phyloP scores from a whole-genome alignment of 495 filamentous ascomycete genomes.

The Tuber calosporum region DNA sequence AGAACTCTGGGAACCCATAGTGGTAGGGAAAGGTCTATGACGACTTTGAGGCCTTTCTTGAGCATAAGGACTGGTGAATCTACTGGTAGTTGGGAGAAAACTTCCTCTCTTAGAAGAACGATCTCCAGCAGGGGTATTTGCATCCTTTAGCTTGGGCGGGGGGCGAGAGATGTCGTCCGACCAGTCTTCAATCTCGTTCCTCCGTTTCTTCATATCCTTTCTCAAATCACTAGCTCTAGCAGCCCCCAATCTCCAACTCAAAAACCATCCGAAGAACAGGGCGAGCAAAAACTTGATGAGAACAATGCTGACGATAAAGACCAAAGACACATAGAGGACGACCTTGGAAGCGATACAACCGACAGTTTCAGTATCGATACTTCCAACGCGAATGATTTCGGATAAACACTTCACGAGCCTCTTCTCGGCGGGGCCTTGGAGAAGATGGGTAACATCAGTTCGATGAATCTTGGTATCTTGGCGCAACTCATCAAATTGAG shows the following conservation, averaged over 20 bases:
- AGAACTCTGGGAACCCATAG: slow-evolving; percentile 91
- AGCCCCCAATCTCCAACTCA: slow-evolving; percentile 73
- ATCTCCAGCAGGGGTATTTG: slow-evolving; percentile 56
- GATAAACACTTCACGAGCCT: slow-evolving; percentile 73
- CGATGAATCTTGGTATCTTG: slow-evolving; percentile 70
- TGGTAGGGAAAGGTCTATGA: slow-evolving; percentile 61
- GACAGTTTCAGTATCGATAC: slow-evolving; percentile 90
- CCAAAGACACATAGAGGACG: slow-evolving; percentile 87
- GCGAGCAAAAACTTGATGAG: slow-evolving; percentile 82
- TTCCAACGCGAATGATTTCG: slow-evolving; percentile 90
- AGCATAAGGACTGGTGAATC: slow-evolving; percentile 91
- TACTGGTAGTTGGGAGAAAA: slow-evolving; percentile 77
- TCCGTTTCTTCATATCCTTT: slow-evolving; percentile 67
- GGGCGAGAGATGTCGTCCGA: slow-evolving; percentile 93
- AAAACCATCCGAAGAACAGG: slow-evolving; percentile 88
- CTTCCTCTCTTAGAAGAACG: slow-evolving; percentile 73
- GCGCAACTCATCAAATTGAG: slow-evolving; percentile 70
- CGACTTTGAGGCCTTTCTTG: slow-evolving; percentile 52
- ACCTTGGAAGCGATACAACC: slow-evolving; percentile 97
- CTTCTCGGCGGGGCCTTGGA: slow-evolving; percentile 70
- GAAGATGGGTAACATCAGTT: slow-evolving; percentile 82
- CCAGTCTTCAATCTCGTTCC: slow-evolving; percentile 97
- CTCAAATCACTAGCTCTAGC: slow-evolving; percentile 56
- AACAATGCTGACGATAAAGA: slow-evolving; percentile 89
- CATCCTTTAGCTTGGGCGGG: slow-evolving; percentile 69